Evolutionary conservation across 2,329 filamentous ascomycete genomes (phyloP), one percentile per base, ranked within the genome.

Genomic region (Passalora sequoiae): DNA sequence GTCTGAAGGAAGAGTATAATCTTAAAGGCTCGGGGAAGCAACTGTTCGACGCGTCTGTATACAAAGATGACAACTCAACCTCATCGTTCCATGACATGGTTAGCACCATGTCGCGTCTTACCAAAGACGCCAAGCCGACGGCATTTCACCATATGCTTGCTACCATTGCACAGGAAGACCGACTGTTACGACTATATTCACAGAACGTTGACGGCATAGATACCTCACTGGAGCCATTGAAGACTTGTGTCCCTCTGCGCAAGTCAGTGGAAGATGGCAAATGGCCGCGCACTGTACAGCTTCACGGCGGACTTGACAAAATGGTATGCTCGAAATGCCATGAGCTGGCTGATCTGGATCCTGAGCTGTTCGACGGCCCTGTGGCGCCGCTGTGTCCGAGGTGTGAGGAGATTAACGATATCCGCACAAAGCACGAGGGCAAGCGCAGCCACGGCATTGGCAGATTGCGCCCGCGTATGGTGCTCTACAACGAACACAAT

Each of bases 141-240:
- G 74, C 80, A 2, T 98, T 98, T 62, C 92, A 98, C 70, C 86
- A 96, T 62, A 77, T 98, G 66, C 76, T 98, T 31, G 92, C 92
- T 36, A 91, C 89, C 3, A 74, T 98, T 16, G 87, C 91, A 3
- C 78, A 86, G 45, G 89, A 97, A 66, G 86, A 84, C 31, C 86
- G 92, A 15, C 70, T 98, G 17, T 73, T 96, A 61, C 86, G 92
- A 31, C 76, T 98, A 5, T 98, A 98, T 66, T 91, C 87, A 2
- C 92, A 98, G 62, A 98, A 98, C 57, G 91, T 98, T 24, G 92
- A 98, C 68, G 88, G 89, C 46, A 85, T 98, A 53, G 92, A 98
- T 58, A 92, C 87, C 0, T 78, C 81, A 6, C 76, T 98, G 65
- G 72, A 80, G 35, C 89, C 91, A 2, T 72, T 98, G 6, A 75